Percentiles rank a stretch among this genome's conserved stretches.
Conservation (phyloP, 2,329 filamentous ascomycete species). For the Helicocarpus griseus region DNA sequence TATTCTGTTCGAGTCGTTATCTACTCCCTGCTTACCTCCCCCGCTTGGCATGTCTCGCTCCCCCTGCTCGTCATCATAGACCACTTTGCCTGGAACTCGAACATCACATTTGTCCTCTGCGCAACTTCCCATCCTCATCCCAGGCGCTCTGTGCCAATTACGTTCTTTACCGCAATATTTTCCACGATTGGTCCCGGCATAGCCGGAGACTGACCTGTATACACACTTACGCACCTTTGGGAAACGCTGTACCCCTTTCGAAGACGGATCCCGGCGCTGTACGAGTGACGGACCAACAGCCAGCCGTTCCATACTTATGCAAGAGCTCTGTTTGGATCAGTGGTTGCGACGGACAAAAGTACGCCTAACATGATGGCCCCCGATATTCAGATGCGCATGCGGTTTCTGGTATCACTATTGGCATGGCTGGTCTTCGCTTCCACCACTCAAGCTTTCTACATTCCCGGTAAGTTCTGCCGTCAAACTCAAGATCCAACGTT, state of each 20-base stretch:
- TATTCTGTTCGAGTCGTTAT: too few species aligned
- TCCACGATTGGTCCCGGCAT: neutral
- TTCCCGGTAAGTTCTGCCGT: slow-evolving; percentile 56
- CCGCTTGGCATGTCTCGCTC: neutral
- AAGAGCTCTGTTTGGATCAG: neutral
- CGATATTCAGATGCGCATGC: slow-evolving; percentile 22
- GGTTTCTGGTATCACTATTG: slow-evolving; percentile 19
- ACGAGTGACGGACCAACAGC: neutral
- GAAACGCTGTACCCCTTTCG: neutral
- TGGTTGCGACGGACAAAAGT: neutral
- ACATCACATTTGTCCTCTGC: neutral
- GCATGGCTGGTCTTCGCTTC: slow-evolving; percentile 43
- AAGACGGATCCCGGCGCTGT: neutral
- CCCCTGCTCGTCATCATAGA: neutral
- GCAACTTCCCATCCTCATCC: neutral
- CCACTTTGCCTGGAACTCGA: neutral
- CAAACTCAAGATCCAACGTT: slow-evolving; percentile 2
- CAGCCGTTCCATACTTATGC: neutral
- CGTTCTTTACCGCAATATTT: slow-evolving; percentile 27
- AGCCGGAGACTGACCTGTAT: neutral
- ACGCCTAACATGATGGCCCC: slow-evolving; percentile 14
- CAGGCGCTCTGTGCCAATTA: slow-evolving; percentile 46
- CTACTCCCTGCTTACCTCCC: too few species aligned
- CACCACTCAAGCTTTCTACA: slow-evolving; percentile 63
- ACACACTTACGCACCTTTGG: neutral